Conservation (phyloP, 164 flowering plant genomes). For the Macadamia integrifolia region DNA sequence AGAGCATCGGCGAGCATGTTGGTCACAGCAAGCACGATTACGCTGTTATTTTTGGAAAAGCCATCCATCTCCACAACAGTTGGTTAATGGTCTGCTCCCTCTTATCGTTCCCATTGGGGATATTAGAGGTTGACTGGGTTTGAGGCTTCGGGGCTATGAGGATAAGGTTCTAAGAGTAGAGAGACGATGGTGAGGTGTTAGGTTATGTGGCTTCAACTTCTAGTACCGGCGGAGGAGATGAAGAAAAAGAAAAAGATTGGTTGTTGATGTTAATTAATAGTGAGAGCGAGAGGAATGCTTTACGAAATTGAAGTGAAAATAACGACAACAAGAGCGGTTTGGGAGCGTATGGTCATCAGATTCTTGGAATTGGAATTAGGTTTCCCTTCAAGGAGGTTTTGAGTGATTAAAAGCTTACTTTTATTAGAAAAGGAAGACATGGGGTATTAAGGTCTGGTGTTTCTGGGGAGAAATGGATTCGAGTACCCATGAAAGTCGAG, state of each 20-base stretch:
- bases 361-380: slow-evolving; percentile 11
- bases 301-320: slow-evolving; percentile 44
- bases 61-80: slow-evolving; percentile 96
- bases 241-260: slow-evolving; percentile 2
- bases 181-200: slow-evolving; percentile 29
- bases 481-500: slow-evolving; percentile 47
- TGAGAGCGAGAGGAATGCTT: slow-evolving; percentile 46
- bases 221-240: slow-evolving; percentile 36
- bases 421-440: slow-evolving; percentile 10
- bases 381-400: slow-evolving; percentile 19
- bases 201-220: slow-evolving; percentile 53
- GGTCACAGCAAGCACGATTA: slow-evolving; percentile 89
- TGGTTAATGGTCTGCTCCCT: slow-evolving; percentile 96
- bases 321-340: slow-evolving; percentile 60
- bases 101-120: slow-evolving; percentile 97
- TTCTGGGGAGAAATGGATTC: slow-evolving; percentile 43
- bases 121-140: slow-evolving; percentile 44
- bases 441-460: slow-evolving; percentile 14
- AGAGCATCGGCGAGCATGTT: slow-evolving; percentile 85
- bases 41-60: slow-evolving; percentile 80
- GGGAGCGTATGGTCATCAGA: slow-evolving; percentile 20
- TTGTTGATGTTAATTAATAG: slow-evolving; percentile 25
- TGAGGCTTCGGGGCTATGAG: slow-evolving; percentile 73
- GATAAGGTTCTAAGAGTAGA: slow-evolving; percentile 52
- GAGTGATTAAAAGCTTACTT: slow-evolving; percentile 20